phyloP scores from a whole-genome alignment of 2,329 filamentous ascomycete genomes.

The Emergomyces orientalis region DNA sequence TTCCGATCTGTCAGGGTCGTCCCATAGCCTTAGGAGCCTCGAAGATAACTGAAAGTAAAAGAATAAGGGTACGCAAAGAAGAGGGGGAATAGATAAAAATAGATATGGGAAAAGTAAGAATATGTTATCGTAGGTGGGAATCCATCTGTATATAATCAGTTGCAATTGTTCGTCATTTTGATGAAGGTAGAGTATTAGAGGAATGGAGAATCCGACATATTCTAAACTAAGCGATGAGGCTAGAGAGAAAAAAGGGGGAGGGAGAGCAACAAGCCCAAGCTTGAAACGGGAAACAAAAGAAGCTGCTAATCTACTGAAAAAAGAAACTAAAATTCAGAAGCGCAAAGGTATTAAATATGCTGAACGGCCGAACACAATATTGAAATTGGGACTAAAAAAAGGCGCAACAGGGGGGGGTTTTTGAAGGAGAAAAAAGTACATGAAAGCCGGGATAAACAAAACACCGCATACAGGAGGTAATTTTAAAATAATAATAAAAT shows the following conservation, averaged over 20 bases:
- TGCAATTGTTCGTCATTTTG: not conserved
- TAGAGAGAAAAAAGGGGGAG: not conserved
- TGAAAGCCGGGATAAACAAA: not conserved
- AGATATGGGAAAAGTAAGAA: not conserved
- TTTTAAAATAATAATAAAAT: not conserved
- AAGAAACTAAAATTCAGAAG: not conserved
- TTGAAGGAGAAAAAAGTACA: not conserved
- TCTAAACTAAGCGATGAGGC: not conserved
- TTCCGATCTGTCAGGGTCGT: not conserved
- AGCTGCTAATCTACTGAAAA: not conserved
- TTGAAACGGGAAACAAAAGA: not conserved
- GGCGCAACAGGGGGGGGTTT: not conserved
- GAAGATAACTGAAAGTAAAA: not conserved
- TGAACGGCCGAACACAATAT: not conserved
- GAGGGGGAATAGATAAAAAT: not conserved
- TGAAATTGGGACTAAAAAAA: no score
- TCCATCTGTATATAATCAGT: not conserved
- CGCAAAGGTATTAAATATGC: not conserved
- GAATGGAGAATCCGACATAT: not conserved
- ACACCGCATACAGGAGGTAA: not conserved
- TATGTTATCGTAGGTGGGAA: not conserved
- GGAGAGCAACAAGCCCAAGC: not conserved
- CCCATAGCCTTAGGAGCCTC: not conserved
- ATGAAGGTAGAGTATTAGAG: not conserved
- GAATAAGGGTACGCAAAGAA: not conserved